A percentile compares a stretch with the other conserved stretches of the same genome.
Conservation (phyloP, 2,329 filamentous ascomycete genomes). For the Akanthomyces dipterigenus region DNA sequence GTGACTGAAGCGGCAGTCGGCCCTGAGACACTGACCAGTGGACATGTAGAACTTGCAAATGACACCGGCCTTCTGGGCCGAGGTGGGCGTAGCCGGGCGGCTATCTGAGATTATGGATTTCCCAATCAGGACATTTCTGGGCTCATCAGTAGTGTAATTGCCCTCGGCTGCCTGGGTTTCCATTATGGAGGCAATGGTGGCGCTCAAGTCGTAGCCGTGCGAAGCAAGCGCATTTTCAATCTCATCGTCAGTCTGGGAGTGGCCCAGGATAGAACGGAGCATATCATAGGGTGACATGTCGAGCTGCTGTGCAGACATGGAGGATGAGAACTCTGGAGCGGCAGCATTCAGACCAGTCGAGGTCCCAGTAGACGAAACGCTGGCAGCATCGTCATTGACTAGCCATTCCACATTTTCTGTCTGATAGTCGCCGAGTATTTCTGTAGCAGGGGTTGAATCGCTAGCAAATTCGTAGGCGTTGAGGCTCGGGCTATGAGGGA, state of each 20-base stretch:
- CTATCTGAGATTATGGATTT: slow-evolving; percentile 78
- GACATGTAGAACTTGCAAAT: slow-evolving; percentile 97
- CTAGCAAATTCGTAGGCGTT: slow-evolving; percentile 93
- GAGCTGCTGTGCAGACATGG: slow-evolving; percentile 54
- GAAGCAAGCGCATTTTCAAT: slow-evolving; percentile 84
- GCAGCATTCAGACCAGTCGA: slow-evolving; percentile 69
- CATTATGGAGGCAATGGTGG: slow-evolving; percentile 85
- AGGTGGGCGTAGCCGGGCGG: slow-evolving; percentile 69
- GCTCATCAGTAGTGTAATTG: slow-evolving; percentile 38
- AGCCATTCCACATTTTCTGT: slow-evolving; percentile 97
- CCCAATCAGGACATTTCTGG: slow-evolving; percentile 70
- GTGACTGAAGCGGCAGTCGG: slow-evolving; percentile 95
- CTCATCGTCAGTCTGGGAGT: slow-evolving; percentile 85
- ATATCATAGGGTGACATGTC: slow-evolving; percentile 99
- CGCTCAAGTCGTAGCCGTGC: slow-evolving; percentile 88
- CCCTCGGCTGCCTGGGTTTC: slow-evolving; percentile 52
- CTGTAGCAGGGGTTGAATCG: slow-evolving; percentile 71
- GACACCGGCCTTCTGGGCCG: slow-evolving; percentile 73
- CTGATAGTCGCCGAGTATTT: slow-evolving; percentile 86
- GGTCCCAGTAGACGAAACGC: slow-evolving; percentile 67
- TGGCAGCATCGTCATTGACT: slow-evolving; percentile 79
- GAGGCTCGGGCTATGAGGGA: slow-evolving; percentile 87
- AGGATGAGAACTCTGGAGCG: slow-evolving; percentile 65
- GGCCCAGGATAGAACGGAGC: slow-evolving; percentile 86
- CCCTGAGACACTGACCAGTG: slow-evolving; percentile 88